phyloP scores from a whole-genome alignment of 1,139 yeast genomes.

The Yamadazyma kanchanaburiensis region DNA sequence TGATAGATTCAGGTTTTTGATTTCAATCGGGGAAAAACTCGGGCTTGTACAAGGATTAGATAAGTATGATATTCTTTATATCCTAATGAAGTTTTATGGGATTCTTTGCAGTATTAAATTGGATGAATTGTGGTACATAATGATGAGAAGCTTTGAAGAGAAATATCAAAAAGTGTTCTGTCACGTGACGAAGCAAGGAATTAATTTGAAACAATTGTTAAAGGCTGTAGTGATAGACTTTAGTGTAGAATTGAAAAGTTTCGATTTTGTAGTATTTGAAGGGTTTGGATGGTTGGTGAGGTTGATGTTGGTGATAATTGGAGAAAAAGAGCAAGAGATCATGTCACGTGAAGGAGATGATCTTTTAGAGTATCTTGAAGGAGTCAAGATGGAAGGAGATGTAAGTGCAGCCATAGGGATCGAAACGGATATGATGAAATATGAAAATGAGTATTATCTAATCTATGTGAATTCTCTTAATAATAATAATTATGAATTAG shows the following conservation, averaged over 20 bases:
- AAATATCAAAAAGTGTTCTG: slow-evolving; percentile 20
- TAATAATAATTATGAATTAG: slow-evolving; percentile 37
- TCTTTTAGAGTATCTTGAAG: slow-evolving; percentile 22
- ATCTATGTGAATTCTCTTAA: slow-evolving; percentile 39
- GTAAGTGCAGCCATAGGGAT: slow-evolving; percentile 8
- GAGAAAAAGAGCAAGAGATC: slow-evolving; percentile 15
- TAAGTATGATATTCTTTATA: slow-evolving; percentile 29
- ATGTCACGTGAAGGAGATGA: slow-evolving; percentile 25
- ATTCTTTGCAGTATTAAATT: slow-evolving; percentile 23
- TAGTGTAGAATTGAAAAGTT: slow-evolving; percentile 13
- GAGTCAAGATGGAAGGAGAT: slow-evolving; percentile 17
- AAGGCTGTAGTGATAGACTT: slow-evolving; percentile 18
- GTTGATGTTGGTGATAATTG: slow-evolving; percentile 23
- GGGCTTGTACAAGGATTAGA: slow-evolving; percentile 10
- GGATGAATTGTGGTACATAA: slow-evolving; percentile 39
- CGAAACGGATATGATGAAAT: slow-evolving; percentile 33
- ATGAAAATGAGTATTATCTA: slow-evolving; percentile 44
- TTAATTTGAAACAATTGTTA: slow-evolving; percentile 24
- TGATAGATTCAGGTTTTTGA: neutral
- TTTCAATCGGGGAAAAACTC: slow-evolving; percentile 3
- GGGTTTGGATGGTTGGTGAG: slow-evolving; percentile 38
- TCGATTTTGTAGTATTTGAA: slow-evolving; percentile 40
- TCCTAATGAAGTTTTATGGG: slow-evolving; percentile 34
- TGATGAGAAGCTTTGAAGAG: slow-evolving; percentile 37
- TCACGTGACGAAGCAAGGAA: slow-evolving; percentile 40